These are phyloP conservation scores for Leccinum rimulosum DNA, from an alignment of 768 basidiomycete genomes.

Conservation along the genomic window DNA sequence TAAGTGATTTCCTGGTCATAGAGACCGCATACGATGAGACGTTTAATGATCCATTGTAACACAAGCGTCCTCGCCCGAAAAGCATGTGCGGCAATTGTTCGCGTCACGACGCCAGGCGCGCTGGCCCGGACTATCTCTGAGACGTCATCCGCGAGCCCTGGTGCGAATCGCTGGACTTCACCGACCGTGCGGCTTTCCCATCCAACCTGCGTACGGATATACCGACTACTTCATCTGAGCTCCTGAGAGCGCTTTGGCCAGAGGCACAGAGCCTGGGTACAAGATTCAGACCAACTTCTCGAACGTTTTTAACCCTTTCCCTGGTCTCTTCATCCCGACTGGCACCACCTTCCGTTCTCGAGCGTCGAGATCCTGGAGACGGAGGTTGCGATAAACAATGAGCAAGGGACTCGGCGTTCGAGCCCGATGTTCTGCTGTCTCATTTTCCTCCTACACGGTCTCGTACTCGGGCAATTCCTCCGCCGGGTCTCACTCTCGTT, in stretches of 20 bases:
- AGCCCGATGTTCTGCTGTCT: conserved; percentile 62
- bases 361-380: conserved; percentile 46
- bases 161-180: conserved; percentile 70
- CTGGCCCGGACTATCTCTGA: conserved; percentile 52
- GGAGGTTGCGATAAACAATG: conserved; percentile 30
- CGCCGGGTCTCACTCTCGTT: conserved; percentile 55
- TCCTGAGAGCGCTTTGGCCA: conserved; percentile 45
- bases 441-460: conserved; percentile 59
- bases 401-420: conserved; percentile 47
- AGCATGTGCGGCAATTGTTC: conserved; percentile 88
- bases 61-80: conserved; percentile 87
- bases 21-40: neutral
- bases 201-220: conserved; percentile 52
- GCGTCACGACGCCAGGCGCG: conserved; percentile 71
- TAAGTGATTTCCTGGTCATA: conserved; percentile 34
- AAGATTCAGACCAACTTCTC: conserved; percentile 30
- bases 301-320: conserved; percentile 46
- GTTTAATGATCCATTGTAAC: conserved; percentile 40
- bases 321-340: conserved; percentile 75
- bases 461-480: conserved; percentile 60
- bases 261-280: conserved; percentile 24
- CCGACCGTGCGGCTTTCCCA: conserved; percentile 60
- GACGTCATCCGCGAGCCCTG: conserved; percentile 74
- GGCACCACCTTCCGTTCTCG: conserved; percentile 49
- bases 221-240: conserved; percentile 46